phyloP scores from a whole-genome alignment of 805 yeast species.

The Saccharomyces eubayanus region DNA sequence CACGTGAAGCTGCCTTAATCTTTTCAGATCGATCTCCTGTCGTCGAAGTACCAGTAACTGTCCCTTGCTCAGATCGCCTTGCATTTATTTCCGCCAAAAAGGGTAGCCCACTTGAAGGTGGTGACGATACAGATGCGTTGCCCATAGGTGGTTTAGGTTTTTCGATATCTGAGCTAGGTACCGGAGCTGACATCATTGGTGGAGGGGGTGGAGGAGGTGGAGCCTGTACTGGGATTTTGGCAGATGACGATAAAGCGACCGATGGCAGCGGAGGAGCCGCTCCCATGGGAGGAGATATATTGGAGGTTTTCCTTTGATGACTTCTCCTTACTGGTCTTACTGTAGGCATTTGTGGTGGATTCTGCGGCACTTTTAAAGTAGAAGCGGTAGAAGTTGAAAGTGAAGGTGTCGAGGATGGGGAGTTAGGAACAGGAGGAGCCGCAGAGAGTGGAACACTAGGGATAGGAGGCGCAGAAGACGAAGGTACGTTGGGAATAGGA shows the following conservation, averaged over 20 bases:
- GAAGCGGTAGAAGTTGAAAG: background rate
- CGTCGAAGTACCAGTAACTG: slow-evolving; percentile 27
- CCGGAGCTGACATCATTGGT: slow-evolving; percentile 22
- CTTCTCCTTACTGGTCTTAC: slow-evolving; percentile 14
- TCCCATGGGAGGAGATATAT: slow-evolving; percentile 7
- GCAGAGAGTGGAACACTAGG: slow-evolving; percentile 1
- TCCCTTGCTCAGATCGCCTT: slow-evolving; percentile 40
- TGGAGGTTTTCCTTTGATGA: slow-evolving; percentile 7
- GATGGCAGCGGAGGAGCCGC: slow-evolving; percentile 16
- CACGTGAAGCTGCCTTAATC: slow-evolving; percentile 9
- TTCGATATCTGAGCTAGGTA: slow-evolving; percentile 4
- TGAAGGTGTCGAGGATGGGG: slow-evolving; percentile 3
- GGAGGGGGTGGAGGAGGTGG: slow-evolving; percentile 25
- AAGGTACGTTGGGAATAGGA: background rate
- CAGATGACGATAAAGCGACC: background rate
- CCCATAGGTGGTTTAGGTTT: slow-evolving; percentile 8
- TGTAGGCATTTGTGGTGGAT: slow-evolving; percentile 15
- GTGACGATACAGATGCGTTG: slow-evolving; percentile 4
- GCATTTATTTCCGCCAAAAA: slow-evolving; percentile 48
- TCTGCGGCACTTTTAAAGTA: background rate
- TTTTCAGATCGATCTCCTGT: background rate
- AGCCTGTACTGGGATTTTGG: slow-evolving; percentile 9
- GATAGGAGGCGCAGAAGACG: background rate
- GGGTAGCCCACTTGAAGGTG: slow-evolving; percentile 37
- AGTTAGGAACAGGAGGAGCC: slow-evolving; percentile 3